These are phyloP conservation scores for Marasmius tenuissimus DNA, from an alignment of 1,284 basidiomycete species.

Conservation along the genomic window DNA sequence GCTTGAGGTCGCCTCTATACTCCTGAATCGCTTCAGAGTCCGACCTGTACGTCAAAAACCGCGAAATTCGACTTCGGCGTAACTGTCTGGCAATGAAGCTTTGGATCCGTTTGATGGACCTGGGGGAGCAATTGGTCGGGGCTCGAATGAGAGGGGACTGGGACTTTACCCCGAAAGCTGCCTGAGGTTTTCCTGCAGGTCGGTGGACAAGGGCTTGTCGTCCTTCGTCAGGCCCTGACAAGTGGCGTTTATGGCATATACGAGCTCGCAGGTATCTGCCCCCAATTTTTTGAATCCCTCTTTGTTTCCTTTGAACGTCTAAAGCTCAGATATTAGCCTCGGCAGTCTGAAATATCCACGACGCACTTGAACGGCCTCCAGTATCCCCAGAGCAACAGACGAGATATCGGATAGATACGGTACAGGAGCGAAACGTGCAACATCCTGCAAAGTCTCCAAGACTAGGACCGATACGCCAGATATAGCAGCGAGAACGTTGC, in stretches of 20 bases:
- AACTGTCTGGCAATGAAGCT: background rate
- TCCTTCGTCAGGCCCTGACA: background rate
- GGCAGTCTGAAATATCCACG: too few relatives aligned
- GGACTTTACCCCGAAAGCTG: background rate
- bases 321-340: too few relatives aligned
- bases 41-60: background rate
- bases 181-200: background rate
- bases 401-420: background rate
- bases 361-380: background rate
- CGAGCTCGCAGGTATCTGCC: background rate
- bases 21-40: background rate
- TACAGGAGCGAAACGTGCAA: background rate
- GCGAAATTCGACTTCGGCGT: background rate
- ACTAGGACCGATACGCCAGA: background rate
- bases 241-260: background rate
- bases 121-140: background rate
- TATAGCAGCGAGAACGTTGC: background rate
- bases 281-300: background rate
- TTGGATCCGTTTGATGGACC: background rate
- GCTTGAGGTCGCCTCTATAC: background rate
- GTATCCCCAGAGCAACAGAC: background rate
- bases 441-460: background rate
- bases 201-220: background rate
- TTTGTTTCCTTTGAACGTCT: background rate
- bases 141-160: background rate